Base-by-base conservation (phyloP, 177 flowering plant species). In the Vitis hybrid region DNA sequence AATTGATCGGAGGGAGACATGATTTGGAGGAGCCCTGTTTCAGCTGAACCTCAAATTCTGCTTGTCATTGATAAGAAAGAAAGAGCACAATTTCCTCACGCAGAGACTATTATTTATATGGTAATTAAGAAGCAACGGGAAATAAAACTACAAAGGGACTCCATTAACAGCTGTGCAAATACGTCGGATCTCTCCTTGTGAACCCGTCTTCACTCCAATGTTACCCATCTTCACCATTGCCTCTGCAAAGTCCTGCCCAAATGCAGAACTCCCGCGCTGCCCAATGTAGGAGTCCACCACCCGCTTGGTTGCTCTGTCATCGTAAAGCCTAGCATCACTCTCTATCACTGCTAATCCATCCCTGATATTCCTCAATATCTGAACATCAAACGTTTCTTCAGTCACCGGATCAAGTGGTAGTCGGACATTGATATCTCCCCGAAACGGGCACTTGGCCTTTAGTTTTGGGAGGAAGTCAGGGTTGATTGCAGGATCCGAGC, bases 171-270 rank as follows among this genome's bases (percentile, higher is more conserved):
- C 68, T 8, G 77, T 32, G 46, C 97, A 92, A 56, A 82, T 76
- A 51, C 83, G 84, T 69, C 96, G 78, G n/a, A 88, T 81, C 53
- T 83, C 85, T 0, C 98, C 98, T 2, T 71, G 49, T 0, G 72
- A 67, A 2, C 87, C 96, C 0, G 90, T 91, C 63, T 80, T 83
- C 55, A 86, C 93, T 7, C 78, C 96, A 55, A 91, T 81, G 30
- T 63, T 73, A 0, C 96, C 98, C 98, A 91, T 86, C 68, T 81
- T 91, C 56, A 89, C 77, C 15, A 92, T 86, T 1, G 96, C 67
- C 11, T 71, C 72, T 0, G 74, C 92, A 75, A 94, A 94, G 76
- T 94, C 98, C 0, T 48, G 81, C 18, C 84, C 90, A 15, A 76
- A 66, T 3, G 71, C 0, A 0, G 79, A 67, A 58, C 64, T 66